phyloP scores from a whole-genome alignment of 2,329 filamentous ascomycete species.

The Proliferodiscus dingleyae region DNA sequence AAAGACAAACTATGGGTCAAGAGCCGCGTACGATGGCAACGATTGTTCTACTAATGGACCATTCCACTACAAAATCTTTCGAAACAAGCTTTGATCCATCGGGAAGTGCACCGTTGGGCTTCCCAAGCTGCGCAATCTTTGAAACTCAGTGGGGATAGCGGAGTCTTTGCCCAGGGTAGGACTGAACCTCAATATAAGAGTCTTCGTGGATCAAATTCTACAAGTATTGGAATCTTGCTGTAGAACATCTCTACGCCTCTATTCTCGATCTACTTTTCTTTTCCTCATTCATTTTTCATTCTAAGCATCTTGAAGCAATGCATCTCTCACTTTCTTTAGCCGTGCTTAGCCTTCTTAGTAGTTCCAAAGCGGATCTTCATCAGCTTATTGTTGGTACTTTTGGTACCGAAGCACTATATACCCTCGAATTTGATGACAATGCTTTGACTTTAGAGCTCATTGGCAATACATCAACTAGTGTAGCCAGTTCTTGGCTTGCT shows the following conservation, averaged over 20 bases:
- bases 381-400: slow-evolving; percentile 32
- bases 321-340: slow-evolving; percentile 8
- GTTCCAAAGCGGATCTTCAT: slow-evolving; percentile 16
- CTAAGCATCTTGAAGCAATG: not conserved
- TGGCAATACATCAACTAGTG: slow-evolving; percentile 18
- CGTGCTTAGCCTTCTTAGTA: slow-evolving; percentile 2
- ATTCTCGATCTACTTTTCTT: not conserved
- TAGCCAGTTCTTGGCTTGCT: slow-evolving; percentile 29
- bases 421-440: slow-evolving; percentile 30
- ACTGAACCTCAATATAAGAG: too few species aligned
- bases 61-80: not conserved
- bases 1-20: too few species aligned
- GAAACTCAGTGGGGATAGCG: not conserved
- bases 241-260: not conserved
- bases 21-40: too few species aligned
- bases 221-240: too few species aligned
- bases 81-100: not conserved
- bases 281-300: not conserved
- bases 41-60: too few species aligned
- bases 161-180: too few species aligned
- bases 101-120: not conserved
- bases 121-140: not conserved
- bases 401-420: slow-evolving; percentile 28
- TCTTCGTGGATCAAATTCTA: too few species aligned
- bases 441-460: slow-evolving; percentile 21